Evolutionary conservation across 331 rosid genomes (phyloP), one percentile per base, ranked within the genome.

Genomic region (Quercus tomentella): DNA sequence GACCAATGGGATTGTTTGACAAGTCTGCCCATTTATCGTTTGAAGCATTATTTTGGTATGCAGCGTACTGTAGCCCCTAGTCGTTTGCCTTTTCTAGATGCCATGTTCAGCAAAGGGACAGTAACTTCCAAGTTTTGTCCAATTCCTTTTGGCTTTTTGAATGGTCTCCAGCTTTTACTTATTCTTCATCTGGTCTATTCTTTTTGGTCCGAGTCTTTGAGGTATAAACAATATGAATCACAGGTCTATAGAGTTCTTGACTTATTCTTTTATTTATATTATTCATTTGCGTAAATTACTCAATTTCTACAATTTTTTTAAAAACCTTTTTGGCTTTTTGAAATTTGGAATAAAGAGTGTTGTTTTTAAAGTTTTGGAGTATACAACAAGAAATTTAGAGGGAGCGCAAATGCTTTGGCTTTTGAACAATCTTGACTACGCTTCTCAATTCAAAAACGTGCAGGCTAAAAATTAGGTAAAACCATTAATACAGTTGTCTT

Each of bases 111-210:
- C 1, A 4, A 49, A 12, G 17, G 54, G 54, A 3, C 18, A 3
- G 54, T 1, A 23, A 28, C 2, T 65, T 17, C 22, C 70, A 30
- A 65, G 15, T 9, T 20, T 69, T 1, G 1, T 12, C 21, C 7
- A 0, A 18, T 17, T 57, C 22, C 5, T 1, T 15, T 57, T 17
- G 22, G 6, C 5, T 21, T 75, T 75, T 75, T 81, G 68, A 54
- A 75, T 57, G 72, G 71, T 75, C 72, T 60, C 22, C 20, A 1
- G 57, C 70, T 54, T 35, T 35, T 21, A 74, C 78, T 74, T 22
- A 21, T 60, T 7, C n/a, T 37, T 7, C 4, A 1, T 41, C 17
- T 37, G 7, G n/a, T 35, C 4, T 17, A 8, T 1, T 11, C 23
- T 7, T 28, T 62, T 4, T 14, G 21, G 10, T 25, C 30, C 30